Base-by-base conservation (phyloP, 1,284 basidiomycete species). In the Cryptococcus deneoformans region DNA sequence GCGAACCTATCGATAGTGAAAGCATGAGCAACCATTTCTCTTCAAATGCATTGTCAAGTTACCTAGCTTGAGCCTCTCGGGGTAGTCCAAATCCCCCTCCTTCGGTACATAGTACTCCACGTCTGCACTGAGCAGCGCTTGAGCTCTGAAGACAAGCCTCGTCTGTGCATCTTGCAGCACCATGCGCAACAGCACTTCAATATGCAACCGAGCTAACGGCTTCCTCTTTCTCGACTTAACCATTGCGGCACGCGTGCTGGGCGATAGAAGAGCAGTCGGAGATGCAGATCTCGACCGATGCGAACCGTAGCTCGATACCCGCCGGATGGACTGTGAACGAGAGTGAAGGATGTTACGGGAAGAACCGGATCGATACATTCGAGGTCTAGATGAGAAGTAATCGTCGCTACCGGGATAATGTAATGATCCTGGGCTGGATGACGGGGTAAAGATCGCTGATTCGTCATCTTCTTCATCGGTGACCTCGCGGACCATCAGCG, bases 121-220 rank as follows among this genome's bases (percentile, higher is more conserved):
- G 51, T 96, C 92, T 36, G 84, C 83, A 69, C 93, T 89, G 47
- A 96, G 86, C 50, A 95, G 83, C 1, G 90, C 84, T 76, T 96
- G 92, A 7, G 92, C 92, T 70, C 94, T 88, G 82, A 96, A 96
- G 65, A 96, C 91, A 52, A 96, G 77, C 53, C 92, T 80, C 6
- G 93, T 96, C 79, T 96, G 93, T 1, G 92, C 91, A 70, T 96
- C 93, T 74, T 95, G 92, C 24, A 95, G 77, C 1, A 96, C 87
- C 84, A 92, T 91, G 69, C 89, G 84, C 44, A 96, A 78, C 6
- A 96, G 79, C 53, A 87, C 84, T 58, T 86, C 83, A 52, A 86
- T 85, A 61, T 87, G 85, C 46, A 92, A 77, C 50, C 80, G 80
- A 12, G 82, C 80, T 29, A 86, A 77, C 1, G 75, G 75, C 54